phyloP scores from a whole-genome alignment of 192 early-diverging fungal genomes.

The Umbelopsis ramanniana region DNA sequence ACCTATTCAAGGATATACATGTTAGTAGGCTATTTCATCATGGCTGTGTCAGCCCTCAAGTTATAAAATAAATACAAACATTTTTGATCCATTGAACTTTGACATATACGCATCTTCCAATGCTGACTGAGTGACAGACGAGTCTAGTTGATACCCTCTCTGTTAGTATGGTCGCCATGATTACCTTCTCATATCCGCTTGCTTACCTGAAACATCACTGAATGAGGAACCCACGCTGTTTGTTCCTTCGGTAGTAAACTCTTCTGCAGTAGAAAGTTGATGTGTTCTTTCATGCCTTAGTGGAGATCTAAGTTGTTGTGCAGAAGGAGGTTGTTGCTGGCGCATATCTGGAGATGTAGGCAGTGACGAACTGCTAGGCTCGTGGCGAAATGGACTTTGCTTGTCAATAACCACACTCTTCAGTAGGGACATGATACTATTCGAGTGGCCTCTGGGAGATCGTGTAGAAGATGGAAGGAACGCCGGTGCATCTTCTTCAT shows the following conservation, averaged over 20 bases:
- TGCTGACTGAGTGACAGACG: slow-evolving; percentile 58
- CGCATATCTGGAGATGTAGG: not conserved
- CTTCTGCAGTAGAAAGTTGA: not conserved
- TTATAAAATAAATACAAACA: slow-evolving; percentile 30
- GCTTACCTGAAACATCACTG: slow-evolving; percentile 52
- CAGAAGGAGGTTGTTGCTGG: not conserved
- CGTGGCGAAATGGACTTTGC: slow-evolving; percentile 11
- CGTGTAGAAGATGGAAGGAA: slow-evolving; percentile 10
- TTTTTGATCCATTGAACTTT: slow-evolving; percentile 53
- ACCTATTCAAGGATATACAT: slow-evolving; percentile 5
- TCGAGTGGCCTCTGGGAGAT: not conserved
- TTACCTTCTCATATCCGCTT: not conserved
- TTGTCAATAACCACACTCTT: slow-evolving; percentile 13
- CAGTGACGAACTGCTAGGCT: not conserved
- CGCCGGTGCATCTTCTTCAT: slow-evolving; percentile 13
- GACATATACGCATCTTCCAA: slow-evolving; percentile 59
- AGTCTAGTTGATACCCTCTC: slow-evolving; percentile 35
- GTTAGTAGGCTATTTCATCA: not conserved
- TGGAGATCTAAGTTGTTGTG: not conserved
- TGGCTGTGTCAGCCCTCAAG: slow-evolving; percentile 11
- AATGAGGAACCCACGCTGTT: slow-evolving; percentile 44
- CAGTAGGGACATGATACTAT: slow-evolving; percentile 1
- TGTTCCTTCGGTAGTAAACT: not conserved
- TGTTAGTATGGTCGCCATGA: not conserved
- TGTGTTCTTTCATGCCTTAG: slow-evolving; percentile 16